Evolutionary conservation across 129 eudicot genomes (phyloP).

Genomic region (Deinandra increscens): DNA sequence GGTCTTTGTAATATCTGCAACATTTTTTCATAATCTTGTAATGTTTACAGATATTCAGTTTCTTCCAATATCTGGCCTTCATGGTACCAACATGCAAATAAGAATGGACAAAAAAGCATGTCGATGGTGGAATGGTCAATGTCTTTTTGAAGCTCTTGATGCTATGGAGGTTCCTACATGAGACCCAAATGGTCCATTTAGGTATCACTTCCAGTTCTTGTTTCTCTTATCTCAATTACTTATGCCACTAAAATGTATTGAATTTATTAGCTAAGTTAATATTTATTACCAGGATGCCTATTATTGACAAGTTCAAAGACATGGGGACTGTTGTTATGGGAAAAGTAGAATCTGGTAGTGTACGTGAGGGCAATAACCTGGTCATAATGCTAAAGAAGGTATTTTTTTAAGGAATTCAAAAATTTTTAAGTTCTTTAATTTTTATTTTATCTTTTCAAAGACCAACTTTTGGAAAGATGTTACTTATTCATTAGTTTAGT

Average conservation of each 20-base stretch:
- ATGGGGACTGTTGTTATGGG: conserved; percentile 97
- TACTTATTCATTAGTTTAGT: no score
- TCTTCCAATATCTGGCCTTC: conserved; percentile 89
- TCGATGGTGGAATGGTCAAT: conserved; percentile 80
- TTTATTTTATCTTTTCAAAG: no score
- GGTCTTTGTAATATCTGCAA: no score
- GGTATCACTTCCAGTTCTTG: conserved; percentile 39
- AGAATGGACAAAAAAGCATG: conserved; percentile 44
- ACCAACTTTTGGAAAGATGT: no score
- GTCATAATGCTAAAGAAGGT: conserved; percentile 70
- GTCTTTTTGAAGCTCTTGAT: conserved; percentile 87
- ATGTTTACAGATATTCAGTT: conserved; percentile 65
- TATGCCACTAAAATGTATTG: not conserved
- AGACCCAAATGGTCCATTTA: conserved; percentile 80
- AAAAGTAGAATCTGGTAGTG: conserved; percentile 74
- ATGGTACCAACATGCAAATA: conserved; percentile 43
- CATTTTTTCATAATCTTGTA: no score
- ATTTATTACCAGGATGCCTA: conserved; percentile 32
- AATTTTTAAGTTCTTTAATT: no score
- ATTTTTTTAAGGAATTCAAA: no score
- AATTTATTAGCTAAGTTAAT: not conserved
- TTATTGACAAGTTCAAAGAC: no score
- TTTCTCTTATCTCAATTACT: not conserved
- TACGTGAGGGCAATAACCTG: conserved; percentile 67
- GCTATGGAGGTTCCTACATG: conserved; percentile 67